These are phyloP conservation scores for Allomyces javanicus DNA, from an alignment of 192 early-diverging fungal genomes.

Conservation along the genomic window DNA sequence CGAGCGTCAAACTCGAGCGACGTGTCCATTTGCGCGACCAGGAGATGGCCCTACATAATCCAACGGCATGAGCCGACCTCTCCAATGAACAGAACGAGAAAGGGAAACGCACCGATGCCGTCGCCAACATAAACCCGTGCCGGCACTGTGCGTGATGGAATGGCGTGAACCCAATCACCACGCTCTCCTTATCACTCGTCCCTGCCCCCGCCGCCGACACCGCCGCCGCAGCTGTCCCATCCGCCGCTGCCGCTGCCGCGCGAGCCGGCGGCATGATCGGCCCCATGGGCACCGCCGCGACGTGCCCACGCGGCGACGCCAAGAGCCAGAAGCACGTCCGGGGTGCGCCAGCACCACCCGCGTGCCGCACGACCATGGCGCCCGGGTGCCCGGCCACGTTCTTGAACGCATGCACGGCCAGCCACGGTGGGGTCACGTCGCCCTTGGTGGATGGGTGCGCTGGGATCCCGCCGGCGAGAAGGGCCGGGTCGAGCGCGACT, in stretches of 20 bases:
- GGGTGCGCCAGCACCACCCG: neutral
- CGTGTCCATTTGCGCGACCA: conserved; percentile 42
- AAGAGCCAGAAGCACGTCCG: neutral
- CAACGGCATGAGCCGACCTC: neutral
- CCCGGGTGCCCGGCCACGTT: neutral
- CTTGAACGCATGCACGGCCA: neutral
- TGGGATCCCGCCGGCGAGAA: no score
- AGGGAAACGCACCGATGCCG: conserved; percentile 1
- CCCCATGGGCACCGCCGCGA: neutral
- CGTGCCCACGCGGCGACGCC: neutral
- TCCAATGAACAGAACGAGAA: neutral
- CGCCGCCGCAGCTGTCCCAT: neutral
- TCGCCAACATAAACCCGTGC: conserved; percentile 41
- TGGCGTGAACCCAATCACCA: conserved; percentile 42
- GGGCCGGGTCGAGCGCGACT: no score
- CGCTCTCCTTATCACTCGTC: conserved; percentile 49
- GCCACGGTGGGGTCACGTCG: neutral
- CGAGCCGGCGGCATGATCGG: neutral
- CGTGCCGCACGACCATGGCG: neutral
- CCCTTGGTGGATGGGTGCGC: no score
- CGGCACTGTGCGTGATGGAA: conserved; percentile 59
- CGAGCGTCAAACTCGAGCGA: conserved; percentile 52
- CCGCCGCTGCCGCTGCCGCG: neutral
- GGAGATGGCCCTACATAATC: conserved; percentile 28
- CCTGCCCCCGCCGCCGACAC: conserved; percentile 28